These are phyloP conservation scores for Sporobolomyces roseus DNA, from an alignment of 768 basidiomycete genomes.

Conservation along the genomic window DNA sequence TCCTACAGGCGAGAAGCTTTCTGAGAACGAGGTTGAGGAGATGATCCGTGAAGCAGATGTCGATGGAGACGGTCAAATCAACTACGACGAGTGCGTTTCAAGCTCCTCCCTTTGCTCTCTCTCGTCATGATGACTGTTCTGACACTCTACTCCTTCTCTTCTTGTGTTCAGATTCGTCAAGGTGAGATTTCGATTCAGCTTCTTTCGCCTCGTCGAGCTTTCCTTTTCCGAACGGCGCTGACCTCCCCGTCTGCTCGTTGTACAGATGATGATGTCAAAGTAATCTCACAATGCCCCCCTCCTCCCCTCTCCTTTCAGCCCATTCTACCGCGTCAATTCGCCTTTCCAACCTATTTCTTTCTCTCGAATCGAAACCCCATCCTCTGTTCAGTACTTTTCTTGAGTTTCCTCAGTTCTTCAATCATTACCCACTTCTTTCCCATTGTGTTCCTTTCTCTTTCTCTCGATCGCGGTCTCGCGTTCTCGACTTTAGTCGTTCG, in stretches of 20 bases:
- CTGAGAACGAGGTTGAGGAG: slow-evolving; percentile 83
- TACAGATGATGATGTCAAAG: slow-evolving; percentile 71
- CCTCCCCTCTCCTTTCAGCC: not conserved
- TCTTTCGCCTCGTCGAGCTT: slow-evolving; percentile 24
- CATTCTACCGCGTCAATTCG: not conserved
- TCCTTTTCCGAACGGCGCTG: not conserved
- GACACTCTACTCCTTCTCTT: not conserved
- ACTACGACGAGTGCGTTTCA: slow-evolving; percentile 82
- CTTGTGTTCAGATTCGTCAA: not conserved
- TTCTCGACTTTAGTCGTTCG: no score
- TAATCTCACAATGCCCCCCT: slow-evolving; percentile 43
- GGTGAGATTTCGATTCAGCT: not conserved
- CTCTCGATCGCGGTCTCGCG: no score
- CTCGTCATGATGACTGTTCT: slow-evolving; percentile 13
- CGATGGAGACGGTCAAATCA: slow-evolving; percentile 90
- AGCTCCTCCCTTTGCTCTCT: slow-evolving; percentile 46
- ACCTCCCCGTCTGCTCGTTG: not conserved
- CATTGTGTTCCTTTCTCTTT: not conserved
- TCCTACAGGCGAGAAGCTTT: slow-evolving; percentile 72
- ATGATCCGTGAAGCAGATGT: slow-evolving; percentile 98
- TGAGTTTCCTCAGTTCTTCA: no score
- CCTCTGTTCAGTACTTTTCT: no score
- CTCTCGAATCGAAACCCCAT: no score
- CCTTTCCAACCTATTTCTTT: no score
- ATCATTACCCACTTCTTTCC: no score